A percentile compares a stretch with the other conserved stretches of the same genome.
Conservation (phyloP, 345 rosid species). For the Citrus medica region DNA sequence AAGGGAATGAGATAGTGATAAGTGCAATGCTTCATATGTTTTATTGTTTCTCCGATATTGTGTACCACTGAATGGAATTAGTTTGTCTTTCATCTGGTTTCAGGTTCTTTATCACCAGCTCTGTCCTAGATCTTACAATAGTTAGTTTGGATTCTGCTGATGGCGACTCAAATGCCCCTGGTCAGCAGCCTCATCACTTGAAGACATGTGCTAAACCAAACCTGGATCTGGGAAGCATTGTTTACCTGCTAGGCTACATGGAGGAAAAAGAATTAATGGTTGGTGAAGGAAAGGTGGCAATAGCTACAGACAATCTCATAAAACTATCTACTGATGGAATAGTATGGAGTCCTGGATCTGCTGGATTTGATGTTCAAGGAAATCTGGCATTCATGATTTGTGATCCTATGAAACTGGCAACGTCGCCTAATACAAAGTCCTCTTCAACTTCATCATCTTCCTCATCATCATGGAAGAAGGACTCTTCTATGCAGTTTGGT, state of each 20-base stretch:
- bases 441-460: slow-evolving; percentile 60
- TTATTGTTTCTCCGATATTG: not conserved
- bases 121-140: slow-evolving; percentile 86
- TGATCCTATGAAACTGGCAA: slow-evolving; percentile 93
- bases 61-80: not conserved
- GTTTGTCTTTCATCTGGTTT: slow-evolving; percentile 19
- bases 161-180: slow-evolving; percentile 70
- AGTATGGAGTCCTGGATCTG: slow-evolving; percentile 83
- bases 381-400: slow-evolving; percentile 96
- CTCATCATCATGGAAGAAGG: slow-evolving; percentile 73
- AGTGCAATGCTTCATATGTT: not conserved
- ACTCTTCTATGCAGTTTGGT: slow-evolving; percentile 71
- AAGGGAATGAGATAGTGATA: not conserved
- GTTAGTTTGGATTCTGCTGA: slow-evolving; percentile 72
- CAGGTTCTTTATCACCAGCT: slow-evolving; percentile 94
- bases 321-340: slow-evolving; percentile 83
- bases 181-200: slow-evolving; percentile 72
- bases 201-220: slow-evolving; percentile 81
- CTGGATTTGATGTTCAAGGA: slow-evolving; percentile 89
- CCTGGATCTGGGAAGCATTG: slow-evolving; percentile 70
- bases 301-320: slow-evolving; percentile 91
- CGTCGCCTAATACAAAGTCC: slow-evolving; percentile 78
- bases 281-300: slow-evolving; percentile 89
- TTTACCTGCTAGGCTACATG: slow-evolving; percentile 69
- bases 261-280: slow-evolving; percentile 60